Conservation (phyloP, 2,329 filamentous ascomycete species). For the Madurella fahalii region DNA sequence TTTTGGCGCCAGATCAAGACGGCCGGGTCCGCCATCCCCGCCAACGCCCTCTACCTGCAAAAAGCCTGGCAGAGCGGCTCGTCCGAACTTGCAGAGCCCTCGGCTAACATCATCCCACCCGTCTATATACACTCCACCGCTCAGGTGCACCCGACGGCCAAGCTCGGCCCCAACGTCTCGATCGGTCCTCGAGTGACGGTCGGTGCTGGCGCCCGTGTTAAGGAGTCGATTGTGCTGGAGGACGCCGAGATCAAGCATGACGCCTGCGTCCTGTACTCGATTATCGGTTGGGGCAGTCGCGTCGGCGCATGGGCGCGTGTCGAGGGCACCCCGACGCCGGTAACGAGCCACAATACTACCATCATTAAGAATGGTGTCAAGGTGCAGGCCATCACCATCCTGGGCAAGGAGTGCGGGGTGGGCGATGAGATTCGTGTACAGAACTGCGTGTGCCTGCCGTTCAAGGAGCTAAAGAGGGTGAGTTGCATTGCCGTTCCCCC, state of each 20-base stretch:
- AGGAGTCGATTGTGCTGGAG: conserved; percentile 94
- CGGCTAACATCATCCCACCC: conserved; percentile 81
- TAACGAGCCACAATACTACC: conserved; percentile 84
- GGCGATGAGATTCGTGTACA: conserved; percentile 93
- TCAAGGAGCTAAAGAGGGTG: conserved; percentile 96
- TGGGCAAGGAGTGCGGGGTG: conserved; percentile 93
- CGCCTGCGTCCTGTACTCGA: conserved; percentile 89
- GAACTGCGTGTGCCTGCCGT: conserved; percentile 96
- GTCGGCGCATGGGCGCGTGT: conserved; percentile 98
- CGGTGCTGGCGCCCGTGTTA: conserved; percentile 84
- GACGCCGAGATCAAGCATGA: conserved; percentile 96
- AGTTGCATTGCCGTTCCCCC: conserved; percentile 35
- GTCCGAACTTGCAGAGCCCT: conserved; percentile 75
- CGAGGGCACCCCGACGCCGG: conserved; percentile 86
- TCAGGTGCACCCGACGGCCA: conserved; percentile 86
- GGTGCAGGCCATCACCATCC: conserved; percentile 95
- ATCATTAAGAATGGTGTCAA: conserved; percentile 98
- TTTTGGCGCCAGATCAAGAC: conserved; percentile 99
- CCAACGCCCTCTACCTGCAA: conserved; percentile 93
- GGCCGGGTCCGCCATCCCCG: conserved; percentile 91
- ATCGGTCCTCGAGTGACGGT: conserved; percentile 85
- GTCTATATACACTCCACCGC: conserved; percentile 95
- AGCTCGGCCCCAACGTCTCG: conserved; percentile 94
- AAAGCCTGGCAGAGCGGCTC: conserved; percentile 84
- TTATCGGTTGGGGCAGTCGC: conserved; percentile 94